Conservation (phyloP, 2,329 filamentous ascomycete species). For the Fusarium poae region DNA sequence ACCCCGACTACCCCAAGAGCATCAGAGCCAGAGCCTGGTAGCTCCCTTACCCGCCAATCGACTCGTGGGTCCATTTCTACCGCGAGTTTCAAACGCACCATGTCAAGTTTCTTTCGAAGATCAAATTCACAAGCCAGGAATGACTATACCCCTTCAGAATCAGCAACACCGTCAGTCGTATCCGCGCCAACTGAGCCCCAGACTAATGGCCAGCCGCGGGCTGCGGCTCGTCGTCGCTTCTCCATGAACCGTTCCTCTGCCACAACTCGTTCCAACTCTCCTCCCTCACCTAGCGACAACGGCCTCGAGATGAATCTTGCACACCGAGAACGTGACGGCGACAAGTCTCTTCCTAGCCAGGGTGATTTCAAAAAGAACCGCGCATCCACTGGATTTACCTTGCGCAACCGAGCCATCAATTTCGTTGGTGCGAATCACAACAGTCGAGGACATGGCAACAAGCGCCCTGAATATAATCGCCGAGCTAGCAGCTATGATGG, state of each 20-base stretch:
- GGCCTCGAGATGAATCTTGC: slow-evolving; percentile 58
- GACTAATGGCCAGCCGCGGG: slow-evolving; percentile 49
- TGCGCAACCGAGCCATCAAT: slow-evolving; percentile 63
- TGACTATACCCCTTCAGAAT: slow-evolving; percentile 41
- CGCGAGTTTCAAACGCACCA: slow-evolving; percentile 63
- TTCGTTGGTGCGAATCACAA: slow-evolving; percentile 55
- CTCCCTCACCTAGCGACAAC: slow-evolving; percentile 62
- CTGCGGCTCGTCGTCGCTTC: slow-evolving; percentile 56
- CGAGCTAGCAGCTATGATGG: slow-evolving; percentile 66
- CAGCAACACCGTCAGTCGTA: slow-evolving; percentile 45
- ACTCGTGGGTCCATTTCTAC: slow-evolving; percentile 59
- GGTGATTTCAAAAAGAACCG: slow-evolving; percentile 66
- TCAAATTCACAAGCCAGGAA: slow-evolving; percentile 54
- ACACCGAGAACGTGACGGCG: slow-evolving; percentile 39
- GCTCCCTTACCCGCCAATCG: slow-evolving; percentile 56
- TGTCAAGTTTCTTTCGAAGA: slow-evolving; percentile 64
- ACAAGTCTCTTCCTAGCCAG: slow-evolving; percentile 56
- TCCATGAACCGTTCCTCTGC: slow-evolving; percentile 62
- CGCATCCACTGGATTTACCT: slow-evolving; percentile 63
- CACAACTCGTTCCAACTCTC: slow-evolving; percentile 63
- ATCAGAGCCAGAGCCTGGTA: slow-evolving; percentile 45
- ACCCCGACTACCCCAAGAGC: slow-evolving; percentile 43
- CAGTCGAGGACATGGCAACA: slow-evolving; percentile 35
- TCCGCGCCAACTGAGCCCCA: slow-evolving; percentile 46
- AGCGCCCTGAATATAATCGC: slow-evolving; percentile 46